A percentile compares a stretch with the other conserved stretches of the same genome.
phyloP scores from a whole-genome alignment of 2,329 filamentous ascomycete species.

The Aspergillus novoparasiticus region DNA sequence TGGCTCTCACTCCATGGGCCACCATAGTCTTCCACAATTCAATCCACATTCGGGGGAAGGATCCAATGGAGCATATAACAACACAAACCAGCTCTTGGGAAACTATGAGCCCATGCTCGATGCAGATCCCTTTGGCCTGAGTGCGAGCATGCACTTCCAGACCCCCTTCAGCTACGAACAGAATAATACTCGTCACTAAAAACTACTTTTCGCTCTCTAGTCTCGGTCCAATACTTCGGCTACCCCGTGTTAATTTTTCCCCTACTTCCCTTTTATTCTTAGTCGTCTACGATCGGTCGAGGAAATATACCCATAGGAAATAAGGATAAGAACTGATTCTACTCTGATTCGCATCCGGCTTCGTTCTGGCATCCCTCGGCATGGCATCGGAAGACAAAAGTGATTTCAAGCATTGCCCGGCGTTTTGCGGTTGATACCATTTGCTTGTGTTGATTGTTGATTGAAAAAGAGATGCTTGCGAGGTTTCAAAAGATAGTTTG shows the following conservation, averaged over 20 bases:
- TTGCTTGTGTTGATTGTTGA: conserved; percentile 24
- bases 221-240: background rate
- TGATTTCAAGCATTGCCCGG: conserved; percentile 37
- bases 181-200: conserved; percentile 38
- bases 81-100: conserved; percentile 60
- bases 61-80: conserved; percentile 44
- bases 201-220: background rate
- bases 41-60: conserved; percentile 41
- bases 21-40: conserved; percentile 47
- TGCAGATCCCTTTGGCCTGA: conserved; percentile 89
- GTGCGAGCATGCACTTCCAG: conserved; percentile 93
- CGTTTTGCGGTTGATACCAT: conserved; percentile 40
- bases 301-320: background rate
- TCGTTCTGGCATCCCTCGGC: conserved; percentile 8
- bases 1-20: conserved; percentile 42
- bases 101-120: conserved; percentile 86
- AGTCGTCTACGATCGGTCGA: conserved; percentile 3
- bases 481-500: conserved; percentile 1
- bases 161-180: conserved; percentile 66
- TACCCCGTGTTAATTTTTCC: conserved; percentile 10
- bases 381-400: conserved; percentile 30
- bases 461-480: background rate
- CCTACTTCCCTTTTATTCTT: conserved; percentile 13
- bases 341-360: background rate
- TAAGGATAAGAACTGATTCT: background rate